phyloP scores from a whole-genome alignment of 139 green algal genomes.

The Tetraselmis striata region DNA sequence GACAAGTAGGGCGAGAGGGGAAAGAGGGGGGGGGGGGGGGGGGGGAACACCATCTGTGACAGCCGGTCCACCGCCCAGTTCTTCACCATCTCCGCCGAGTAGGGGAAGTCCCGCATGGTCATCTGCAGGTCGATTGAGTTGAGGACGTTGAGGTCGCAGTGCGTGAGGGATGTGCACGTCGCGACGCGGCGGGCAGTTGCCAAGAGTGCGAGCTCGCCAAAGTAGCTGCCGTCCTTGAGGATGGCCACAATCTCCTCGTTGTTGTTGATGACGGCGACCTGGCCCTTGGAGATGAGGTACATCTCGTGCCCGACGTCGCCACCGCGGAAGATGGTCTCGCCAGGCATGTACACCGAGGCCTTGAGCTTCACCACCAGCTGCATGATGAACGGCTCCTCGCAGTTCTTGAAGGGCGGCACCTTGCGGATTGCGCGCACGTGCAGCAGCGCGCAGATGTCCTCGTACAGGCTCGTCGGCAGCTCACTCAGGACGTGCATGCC shows the following conservation, averaged over 20 bases:
- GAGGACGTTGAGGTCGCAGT: conserved; percentile 47
- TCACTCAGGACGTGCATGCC: conserved; percentile 42
- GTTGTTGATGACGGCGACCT: conserved; percentile 45
- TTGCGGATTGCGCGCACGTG: neutral
- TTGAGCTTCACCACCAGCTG: conserved; percentile 42
- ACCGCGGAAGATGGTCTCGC: conserved; percentile 45
- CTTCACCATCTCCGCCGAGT: conserved; percentile 29
- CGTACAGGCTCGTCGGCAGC: conserved; percentile 39
- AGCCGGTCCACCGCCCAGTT: conserved; percentile 2
- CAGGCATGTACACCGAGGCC: conserved; percentile 37
- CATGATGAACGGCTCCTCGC: conserved; percentile 44
- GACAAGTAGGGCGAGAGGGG: neutral
- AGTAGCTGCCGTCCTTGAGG: conserved; percentile 43
- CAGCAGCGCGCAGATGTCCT: conserved; percentile 43
- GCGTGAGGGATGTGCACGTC: conserved; percentile 36
- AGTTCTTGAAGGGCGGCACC: conserved; percentile 47
- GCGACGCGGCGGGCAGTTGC: conserved; percentile 44
- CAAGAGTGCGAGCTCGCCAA: conserved; percentile 52
- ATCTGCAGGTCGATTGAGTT: conserved; percentile 32
- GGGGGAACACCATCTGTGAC: neutral
- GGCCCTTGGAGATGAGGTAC: conserved; percentile 55
- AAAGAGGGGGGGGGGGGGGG: neutral
- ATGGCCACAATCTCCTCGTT: conserved; percentile 45
- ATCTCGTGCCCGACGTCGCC: conserved; percentile 55
- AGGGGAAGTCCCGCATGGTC: conserved; percentile 48